A percentile compares a stretch with the other conserved stretches of the same genome.
Conservation (phyloP, 2,329 filamentous ascomycete species). For the Fusarium azukiicola region DNA sequence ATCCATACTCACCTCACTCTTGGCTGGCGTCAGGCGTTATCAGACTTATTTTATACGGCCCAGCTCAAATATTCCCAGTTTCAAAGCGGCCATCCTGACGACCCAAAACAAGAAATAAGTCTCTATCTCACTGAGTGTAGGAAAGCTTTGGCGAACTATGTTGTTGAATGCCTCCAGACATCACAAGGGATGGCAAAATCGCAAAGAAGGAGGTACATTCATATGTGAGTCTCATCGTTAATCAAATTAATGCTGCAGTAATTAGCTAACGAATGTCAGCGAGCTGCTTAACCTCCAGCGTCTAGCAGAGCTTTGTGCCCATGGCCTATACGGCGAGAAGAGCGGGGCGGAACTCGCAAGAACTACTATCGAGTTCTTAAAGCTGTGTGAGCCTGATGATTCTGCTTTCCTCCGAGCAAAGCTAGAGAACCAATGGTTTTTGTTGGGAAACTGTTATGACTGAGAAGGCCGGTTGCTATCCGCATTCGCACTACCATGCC, state of each 20-base stretch:
- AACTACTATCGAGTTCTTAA: neutral
- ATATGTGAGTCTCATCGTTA: neutral
- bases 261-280: neutral
- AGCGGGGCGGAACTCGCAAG: neutral
- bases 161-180: neutral
- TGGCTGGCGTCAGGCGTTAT: neutral
- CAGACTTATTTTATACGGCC: neutral
- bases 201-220: neutral
- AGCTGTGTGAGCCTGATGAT: neutral
- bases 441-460: too few relatives aligned
- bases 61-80: constrained; percentile 5
- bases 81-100: neutral
- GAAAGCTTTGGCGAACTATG: neutral
- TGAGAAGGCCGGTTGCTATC: too few relatives aligned
- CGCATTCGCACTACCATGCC: too few relatives aligned
- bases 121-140: neutral
- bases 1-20: neutral
- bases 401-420: neutral
- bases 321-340: neutral
- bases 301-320: neutral
- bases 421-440: too few relatives aligned
- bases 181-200: neutral
- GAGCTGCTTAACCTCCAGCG: neutral
- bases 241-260: neutral
- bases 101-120: constrained; percentile 2